phyloP scores from a whole-genome alignment of 768 basidiomycete species.

The Xerocomus potaroensis region DNA sequence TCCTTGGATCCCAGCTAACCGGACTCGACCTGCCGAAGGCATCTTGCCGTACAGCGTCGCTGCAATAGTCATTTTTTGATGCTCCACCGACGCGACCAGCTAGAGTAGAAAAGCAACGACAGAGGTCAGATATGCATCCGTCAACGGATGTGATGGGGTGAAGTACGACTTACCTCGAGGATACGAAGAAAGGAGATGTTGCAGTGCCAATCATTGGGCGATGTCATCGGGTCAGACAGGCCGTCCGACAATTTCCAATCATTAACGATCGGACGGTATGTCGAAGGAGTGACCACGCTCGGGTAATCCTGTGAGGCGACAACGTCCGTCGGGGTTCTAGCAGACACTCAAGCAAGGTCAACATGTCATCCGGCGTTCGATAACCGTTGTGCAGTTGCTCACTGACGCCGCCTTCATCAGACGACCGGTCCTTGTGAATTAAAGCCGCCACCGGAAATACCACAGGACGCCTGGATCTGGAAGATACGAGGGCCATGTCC shows the following conservation, averaged over 20 bases:
- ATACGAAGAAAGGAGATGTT: not conserved
- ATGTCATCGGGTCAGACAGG: not conserved
- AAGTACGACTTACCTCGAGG: not conserved
- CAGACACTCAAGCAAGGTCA: not conserved
- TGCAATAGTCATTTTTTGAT: not conserved
- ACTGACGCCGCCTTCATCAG: too few relatives aligned
- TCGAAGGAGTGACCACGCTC: not conserved
- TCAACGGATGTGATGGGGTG: too few relatives aligned
- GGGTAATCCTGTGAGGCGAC: not conserved
- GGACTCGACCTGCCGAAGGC: not conserved
- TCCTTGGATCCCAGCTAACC: not conserved
- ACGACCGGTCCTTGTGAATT: not conserved
- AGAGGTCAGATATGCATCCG: too few relatives aligned
- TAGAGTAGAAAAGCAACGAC: too few relatives aligned
- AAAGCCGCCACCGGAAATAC: too few relatives aligned
- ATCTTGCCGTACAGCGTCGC: not conserved
- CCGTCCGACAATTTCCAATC: too few relatives aligned
- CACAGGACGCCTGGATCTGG: too few relatives aligned
- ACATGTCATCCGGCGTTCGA: too few relatives aligned
- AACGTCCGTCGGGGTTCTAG: not conserved
- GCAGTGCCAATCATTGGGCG: not conserved
- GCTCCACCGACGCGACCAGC: not conserved
- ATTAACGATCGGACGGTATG: not conserved
- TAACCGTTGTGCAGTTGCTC: too few relatives aligned
- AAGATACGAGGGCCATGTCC: not conserved